A percentile compares a stretch with the other conserved stretches of the same genome.
These are phyloP conservation scores for Conringia planisiliqua DNA, from an alignment of 345 rosid species.

Conservation along the genomic window DNA sequence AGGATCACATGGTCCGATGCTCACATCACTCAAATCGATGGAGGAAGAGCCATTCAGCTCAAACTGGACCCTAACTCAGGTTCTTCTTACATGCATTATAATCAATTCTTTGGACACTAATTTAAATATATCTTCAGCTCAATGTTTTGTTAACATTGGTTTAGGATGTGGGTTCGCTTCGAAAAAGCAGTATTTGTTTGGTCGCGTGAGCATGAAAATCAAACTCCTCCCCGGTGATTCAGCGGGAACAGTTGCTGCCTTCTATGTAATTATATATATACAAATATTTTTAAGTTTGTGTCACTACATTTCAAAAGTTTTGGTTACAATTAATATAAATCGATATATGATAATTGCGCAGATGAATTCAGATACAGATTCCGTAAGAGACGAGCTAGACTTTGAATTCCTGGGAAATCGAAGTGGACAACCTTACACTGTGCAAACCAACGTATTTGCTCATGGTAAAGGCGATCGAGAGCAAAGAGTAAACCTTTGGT, in stretches of 20 bases:
- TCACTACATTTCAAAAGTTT: not conserved
- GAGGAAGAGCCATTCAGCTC: constrained; percentile 81
- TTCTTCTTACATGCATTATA: constrained; percentile 23
- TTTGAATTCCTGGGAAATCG: constrained; percentile 37
- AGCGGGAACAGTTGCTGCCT: constrained; percentile 36
- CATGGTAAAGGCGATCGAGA: constrained; percentile 37
- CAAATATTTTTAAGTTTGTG: not conserved
- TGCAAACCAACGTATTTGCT: constrained; percentile 34
- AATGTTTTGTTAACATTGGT: not conserved
- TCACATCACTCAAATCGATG: constrained; percentile 68
- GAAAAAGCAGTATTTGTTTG: constrained; percentile 63
- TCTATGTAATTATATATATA: constrained; percentile 15
- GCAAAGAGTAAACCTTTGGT: constrained; percentile 74
- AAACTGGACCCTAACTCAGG: constrained; percentile 81
- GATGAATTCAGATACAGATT: constrained; percentile 37
- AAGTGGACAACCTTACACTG: constrained; percentile 39
- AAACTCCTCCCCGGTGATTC: constrained; percentile 78
- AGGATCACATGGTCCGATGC: constrained; percentile 70
- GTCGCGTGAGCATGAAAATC: constrained; percentile 86
- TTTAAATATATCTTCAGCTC: not conserved
- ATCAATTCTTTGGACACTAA: not conserved
- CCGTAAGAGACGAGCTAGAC: constrained; percentile 33
- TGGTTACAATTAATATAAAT: not conserved
- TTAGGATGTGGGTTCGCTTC: constrained; percentile 92
- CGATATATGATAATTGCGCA: not conserved